Evolutionary conservation across 176 grass and related monocot species (phyloP).

Genomic region (Bolboschoenus planiculmis): DNA sequence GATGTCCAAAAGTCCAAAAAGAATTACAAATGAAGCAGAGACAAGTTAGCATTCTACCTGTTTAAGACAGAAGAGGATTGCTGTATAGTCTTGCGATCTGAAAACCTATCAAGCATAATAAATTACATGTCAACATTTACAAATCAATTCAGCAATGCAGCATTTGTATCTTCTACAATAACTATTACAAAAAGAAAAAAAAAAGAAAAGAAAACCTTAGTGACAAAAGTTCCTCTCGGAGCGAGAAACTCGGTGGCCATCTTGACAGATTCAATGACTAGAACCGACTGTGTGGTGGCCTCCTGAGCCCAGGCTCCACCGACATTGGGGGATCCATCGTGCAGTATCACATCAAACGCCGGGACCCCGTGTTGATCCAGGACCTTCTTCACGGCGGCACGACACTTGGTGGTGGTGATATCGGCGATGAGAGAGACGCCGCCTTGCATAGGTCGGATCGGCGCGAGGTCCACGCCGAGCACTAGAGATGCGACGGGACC

Average conservation of each 20-base stretch:
- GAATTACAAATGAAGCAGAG: not conserved
- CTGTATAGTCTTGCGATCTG: conserved; percentile 91
- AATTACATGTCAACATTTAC: too few species aligned
- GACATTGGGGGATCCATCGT: conserved; percentile 92
- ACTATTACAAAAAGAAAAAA: too few species aligned
- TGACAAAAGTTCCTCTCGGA: conserved; percentile 79
- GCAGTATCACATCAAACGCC: conserved; percentile 74
- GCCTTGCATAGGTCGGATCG: conserved; percentile 85
- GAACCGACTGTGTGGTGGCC: conserved; percentile 65
- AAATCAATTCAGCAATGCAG: too few species aligned
- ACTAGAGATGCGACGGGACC: conserved; percentile 66
- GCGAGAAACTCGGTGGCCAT: conserved; percentile 76
- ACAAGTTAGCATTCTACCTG: conserved; percentile 34
- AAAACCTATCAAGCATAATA: too few species aligned
- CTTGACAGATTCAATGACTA: conserved; percentile 68
- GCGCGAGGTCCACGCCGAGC: conserved; percentile 71
- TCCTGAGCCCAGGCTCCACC: conserved; percentile 90
- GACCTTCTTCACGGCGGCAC: conserved; percentile 55
- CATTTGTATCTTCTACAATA: too few species aligned
- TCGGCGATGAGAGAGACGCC: conserved; percentile 73
- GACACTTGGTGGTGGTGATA: conserved; percentile 89
- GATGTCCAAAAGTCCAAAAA: not conserved
- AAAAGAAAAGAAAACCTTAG: too few species aligned
- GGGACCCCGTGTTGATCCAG: conserved; percentile 60
- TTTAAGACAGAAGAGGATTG: conserved; percentile 88